phyloP scores from a whole-genome alignment of 2,329 filamentous ascomycete genomes.

The Acrocalymma vagum region DNA sequence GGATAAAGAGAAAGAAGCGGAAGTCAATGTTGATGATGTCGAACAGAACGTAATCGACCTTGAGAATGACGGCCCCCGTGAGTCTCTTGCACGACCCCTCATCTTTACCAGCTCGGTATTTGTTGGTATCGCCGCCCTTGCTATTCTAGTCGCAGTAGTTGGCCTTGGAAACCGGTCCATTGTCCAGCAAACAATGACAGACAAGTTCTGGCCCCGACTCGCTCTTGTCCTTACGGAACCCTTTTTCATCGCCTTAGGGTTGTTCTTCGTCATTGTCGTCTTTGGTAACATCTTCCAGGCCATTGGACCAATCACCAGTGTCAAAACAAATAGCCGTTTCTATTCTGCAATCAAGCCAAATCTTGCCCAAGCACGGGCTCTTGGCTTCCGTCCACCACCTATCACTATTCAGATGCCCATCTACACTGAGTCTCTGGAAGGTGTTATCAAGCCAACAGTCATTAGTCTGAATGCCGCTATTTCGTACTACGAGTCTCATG shows the following conservation, averaged over 20 bases:
- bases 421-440: constrained; percentile 81
- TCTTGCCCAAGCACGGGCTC: constrained; percentile 56
- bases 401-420: constrained; percentile 81
- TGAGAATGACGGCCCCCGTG: constrained; percentile 27
- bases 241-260: constrained; percentile 64
- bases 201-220: constrained; percentile 62
- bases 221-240: constrained; percentile 58
- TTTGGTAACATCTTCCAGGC: constrained; percentile 57
- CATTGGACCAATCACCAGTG: constrained; percentile 77
- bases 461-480: constrained; percentile 75
- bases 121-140: constrained; percentile 61
- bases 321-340: constrained; percentile 79
- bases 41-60: constrained; percentile 45
- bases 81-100: constrained; percentile 55
- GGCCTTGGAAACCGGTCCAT: constrained; percentile 64
- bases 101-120: constrained; percentile 64
- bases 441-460: constrained; percentile 78
- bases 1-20: constrained; percentile 27
- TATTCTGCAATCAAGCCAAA: constrained; percentile 68
- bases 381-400: constrained; percentile 69
- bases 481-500: constrained; percentile 58
- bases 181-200: constrained; percentile 61
- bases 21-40: constrained; percentile 39
- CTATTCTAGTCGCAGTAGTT: constrained; percentile 61
- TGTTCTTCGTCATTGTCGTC: constrained; percentile 25